Evolutionary conservation across 139 green algal genomes (phyloP), one percentile per base, ranked within the genome.

Genomic region (Closterium sp.): DNA sequence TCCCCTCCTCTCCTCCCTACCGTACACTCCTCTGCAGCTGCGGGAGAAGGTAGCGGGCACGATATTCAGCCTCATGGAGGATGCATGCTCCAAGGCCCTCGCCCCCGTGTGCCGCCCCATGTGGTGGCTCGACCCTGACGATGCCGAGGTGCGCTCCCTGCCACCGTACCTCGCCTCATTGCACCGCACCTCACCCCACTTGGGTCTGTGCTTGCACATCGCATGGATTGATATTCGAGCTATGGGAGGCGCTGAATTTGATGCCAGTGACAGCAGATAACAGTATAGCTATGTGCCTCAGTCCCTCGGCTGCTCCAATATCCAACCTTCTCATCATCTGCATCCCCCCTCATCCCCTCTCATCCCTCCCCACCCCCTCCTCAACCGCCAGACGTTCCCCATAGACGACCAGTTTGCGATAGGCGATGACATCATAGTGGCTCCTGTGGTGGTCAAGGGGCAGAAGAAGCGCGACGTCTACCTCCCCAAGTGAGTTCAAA

Each of bases 71-170:
- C 91, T 94, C 32, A 93, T 93, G 11, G 70, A 95, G 29, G 92
- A 95, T 19, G 93, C 94, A 17, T 95, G 91, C 30, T 31, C 28
- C 28, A n/a, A 95, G 28, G 90, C 90, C 19, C 91, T 97, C 29
- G 79, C 92, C n/a, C 96, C 96, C 32, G 96, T 97, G 50, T 96
- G 93, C 86, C 89, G 95, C 9, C 96, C 96, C 21, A 92, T 97
- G 95, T 97, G 96, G 96, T 97, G 96, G 95, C 90, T 97, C 27
- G 96, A 95, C 88, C 96, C 96, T 17, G 73, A 95, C 22, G 96
- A 97, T 29, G 70, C 88, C 9, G 86, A 94, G 92, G 92, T 94
- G 11, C 24, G 70, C 29, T 9, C 85, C 17, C n/a, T n/a, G 62
- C 62, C 38, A 50, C 38, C 7, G 5, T 9, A 50, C 4, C 38